These are phyloP conservation scores for Prunus dulcis DNA, from an alignment of 306 rosid species.

Conservation along the genomic window DNA sequence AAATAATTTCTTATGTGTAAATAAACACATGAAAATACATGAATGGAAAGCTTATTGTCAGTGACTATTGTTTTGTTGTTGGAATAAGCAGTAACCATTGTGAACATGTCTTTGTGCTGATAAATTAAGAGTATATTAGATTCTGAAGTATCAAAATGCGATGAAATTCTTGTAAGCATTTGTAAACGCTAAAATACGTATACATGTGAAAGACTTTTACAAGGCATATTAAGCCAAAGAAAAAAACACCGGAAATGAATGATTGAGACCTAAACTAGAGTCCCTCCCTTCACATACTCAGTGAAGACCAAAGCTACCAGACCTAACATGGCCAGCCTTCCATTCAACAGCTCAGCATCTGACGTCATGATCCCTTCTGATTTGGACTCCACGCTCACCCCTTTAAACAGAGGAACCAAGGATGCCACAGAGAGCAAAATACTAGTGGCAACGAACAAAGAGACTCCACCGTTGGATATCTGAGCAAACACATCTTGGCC, in stretches of 20 bases:
- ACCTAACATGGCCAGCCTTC: slow-evolving; percentile 88
- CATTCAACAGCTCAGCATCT: slow-evolving; percentile 75
- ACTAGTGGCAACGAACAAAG: slow-evolving; percentile 64
- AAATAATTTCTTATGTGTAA: too few relatives aligned
- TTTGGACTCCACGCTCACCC: slow-evolving; percentile 67
- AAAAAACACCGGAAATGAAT: too few relatives aligned
- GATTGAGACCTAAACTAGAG: slow-evolving; percentile 37
- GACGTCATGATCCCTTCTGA: slow-evolving; percentile 61
- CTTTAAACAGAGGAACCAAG: slow-evolving; percentile 56
- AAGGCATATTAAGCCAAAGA: too few relatives aligned
- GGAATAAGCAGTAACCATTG: too few relatives aligned
- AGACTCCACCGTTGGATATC: slow-evolving; percentile 57
- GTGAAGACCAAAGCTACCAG: slow-evolving; percentile 67
- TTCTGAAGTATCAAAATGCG: not conserved
- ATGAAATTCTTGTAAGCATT: not conserved
- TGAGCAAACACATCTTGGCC: slow-evolving; percentile 67
- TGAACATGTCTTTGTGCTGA: too few relatives aligned
- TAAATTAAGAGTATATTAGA: too few relatives aligned
- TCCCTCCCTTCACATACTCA: slow-evolving; percentile 64
- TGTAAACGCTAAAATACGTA: not conserved
- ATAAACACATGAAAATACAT: too few relatives aligned
- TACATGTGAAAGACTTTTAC: not conserved
- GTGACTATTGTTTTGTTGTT: too few relatives aligned
- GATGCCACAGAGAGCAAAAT: slow-evolving; percentile 61
- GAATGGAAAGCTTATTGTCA: too few relatives aligned